These are phyloP conservation scores for Dichotomocladium elegans DNA, from an alignment of 371 early-diverging fungal genomes.

Conservation along the genomic window DNA sequence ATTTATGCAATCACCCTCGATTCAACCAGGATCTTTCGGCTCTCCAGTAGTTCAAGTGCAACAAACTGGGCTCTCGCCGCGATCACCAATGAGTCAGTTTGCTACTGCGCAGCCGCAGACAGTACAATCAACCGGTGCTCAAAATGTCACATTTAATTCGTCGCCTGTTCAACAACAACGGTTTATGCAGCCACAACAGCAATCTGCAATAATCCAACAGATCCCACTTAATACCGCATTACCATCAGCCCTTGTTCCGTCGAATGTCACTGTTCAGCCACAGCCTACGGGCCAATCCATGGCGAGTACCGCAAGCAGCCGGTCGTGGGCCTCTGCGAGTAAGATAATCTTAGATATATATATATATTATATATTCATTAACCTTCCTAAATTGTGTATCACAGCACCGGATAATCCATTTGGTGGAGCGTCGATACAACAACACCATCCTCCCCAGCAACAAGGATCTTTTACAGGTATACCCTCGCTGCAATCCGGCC, in stretches of 20 bases:
- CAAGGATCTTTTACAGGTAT: conserved; percentile 9
- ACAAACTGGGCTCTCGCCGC: conserved; percentile 16
- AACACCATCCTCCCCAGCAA: conserved; percentile 17
- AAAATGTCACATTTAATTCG: no score
- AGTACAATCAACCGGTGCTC: background rate
- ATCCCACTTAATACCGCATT: conserved; percentile 20
- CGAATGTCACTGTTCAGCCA: conserved; percentile 22
- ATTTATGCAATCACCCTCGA: conserved; percentile 18
- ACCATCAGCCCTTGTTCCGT: conserved; percentile 23
- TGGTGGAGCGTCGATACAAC: conserved; percentile 15
- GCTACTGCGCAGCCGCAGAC: background rate
- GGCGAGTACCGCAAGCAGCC: no score
- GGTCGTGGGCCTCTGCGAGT: conserved; percentile 40
- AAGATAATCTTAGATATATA: no score
- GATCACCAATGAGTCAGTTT: background rate
- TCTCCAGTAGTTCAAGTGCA: conserved; percentile 18
- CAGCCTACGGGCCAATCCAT: conserved; percentile 26
- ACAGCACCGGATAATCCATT: conserved; percentile 48
- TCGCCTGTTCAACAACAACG: conserved; percentile 9
- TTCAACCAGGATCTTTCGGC: no score
- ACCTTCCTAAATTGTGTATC: background rate
- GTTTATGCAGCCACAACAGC: conserved; percentile 24
- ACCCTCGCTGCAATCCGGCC: conserved; percentile 11
- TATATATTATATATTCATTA: no score
- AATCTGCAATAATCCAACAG: conserved; percentile 11